Conservation (phyloP, 371 early-diverging fungal genomes). For the Lichtheimia ramosa region DNA sequence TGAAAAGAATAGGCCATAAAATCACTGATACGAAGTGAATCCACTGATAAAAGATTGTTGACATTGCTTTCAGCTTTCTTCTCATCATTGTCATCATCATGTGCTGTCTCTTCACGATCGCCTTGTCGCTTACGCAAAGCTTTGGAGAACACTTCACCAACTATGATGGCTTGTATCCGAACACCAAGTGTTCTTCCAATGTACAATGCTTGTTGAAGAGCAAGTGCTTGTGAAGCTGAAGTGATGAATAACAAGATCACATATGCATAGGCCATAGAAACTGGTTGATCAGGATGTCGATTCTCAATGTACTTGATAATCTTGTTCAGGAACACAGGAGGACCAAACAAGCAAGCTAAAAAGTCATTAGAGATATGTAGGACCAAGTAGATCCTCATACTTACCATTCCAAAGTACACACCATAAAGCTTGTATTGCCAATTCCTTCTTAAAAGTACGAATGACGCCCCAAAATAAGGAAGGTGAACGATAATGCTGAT, state of each 20-base stretch:
- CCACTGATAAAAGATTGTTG: conserved; percentile 57
- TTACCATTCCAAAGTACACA: conserved; percentile 44
- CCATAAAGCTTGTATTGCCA: conserved; percentile 43
- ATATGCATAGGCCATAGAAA: conserved; percentile 52
- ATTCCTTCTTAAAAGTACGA: conserved; percentile 30
- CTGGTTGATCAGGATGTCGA: conserved; percentile 25
- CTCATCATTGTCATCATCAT: conserved; percentile 30
- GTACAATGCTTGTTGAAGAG: conserved; percentile 53
- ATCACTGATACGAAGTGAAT: conserved; percentile 57
- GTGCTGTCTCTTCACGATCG: no score
- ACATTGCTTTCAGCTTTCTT: conserved; percentile 38
- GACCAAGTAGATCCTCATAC: no score
- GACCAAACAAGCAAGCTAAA: conserved; percentile 41
- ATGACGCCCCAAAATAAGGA: conserved; percentile 15
- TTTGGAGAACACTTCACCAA: conserved; percentile 62
- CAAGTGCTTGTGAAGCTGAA: conserved; percentile 42
- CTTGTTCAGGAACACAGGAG: conserved; percentile 58
- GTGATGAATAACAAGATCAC: conserved; percentile 61
- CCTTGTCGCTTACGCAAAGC: conserved; percentile 45
- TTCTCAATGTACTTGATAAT: conserved; percentile 57
- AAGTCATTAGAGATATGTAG: no score
- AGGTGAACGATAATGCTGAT: conserved; percentile 8
- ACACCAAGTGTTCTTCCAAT: conserved; percentile 55
- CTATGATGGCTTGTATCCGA: conserved; percentile 57
- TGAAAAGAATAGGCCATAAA: conserved; percentile 54